Base-by-base conservation (phyloP, 129 eudicot genomes). In the Smallanthus sonchifolius region DNA sequence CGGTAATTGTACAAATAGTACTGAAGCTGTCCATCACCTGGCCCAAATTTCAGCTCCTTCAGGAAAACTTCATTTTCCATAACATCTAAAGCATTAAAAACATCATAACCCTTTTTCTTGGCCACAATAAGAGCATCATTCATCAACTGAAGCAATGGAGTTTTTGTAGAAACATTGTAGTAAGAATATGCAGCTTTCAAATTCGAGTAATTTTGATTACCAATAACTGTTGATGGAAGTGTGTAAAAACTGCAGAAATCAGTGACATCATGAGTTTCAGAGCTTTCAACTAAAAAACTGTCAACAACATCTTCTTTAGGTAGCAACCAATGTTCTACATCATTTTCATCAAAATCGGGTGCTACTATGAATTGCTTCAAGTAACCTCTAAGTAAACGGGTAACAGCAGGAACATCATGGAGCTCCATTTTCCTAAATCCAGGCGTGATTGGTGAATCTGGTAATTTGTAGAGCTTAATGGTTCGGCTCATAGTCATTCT, bases 1-100 rank as follows among this genome's bases (percentile, higher is more conserved):
- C 96, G 82, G 79, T 90, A 90, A 69, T 90, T 90, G 77, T 90
- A 90, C 28, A 90, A 88, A 74, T 87, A 90, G 45, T 90, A 87
- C 54, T 90, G 96, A 67, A 87, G 87, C 32, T 90, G 84, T 59
- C 96, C 96, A 75, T 87, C 93, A 76, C 96, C 93, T 10, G 88
- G 89, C 19, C 93, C 91, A 68, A 87, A 90, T 54, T 88, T 88
- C 79, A 88, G 83, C 36, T 88, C 93, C 72, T 85, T 88, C 86
- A 87, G 79, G 77, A 82, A 62, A 42, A 63, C 7, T 40, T 83
- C 85, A 39, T 86, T 86, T 62, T 86, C 81, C 90, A 86, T 86
- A 54, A 86, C 85, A 77, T 86, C 87, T 34, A 86, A 75, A 43
- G 90, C 90, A 74, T 86, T 86, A 67, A 86, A 86, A 77, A 87